Base-by-base conservation (phyloP, 2,329 filamentous ascomycete species). In the Simplicillium aogashimaense region DNA sequence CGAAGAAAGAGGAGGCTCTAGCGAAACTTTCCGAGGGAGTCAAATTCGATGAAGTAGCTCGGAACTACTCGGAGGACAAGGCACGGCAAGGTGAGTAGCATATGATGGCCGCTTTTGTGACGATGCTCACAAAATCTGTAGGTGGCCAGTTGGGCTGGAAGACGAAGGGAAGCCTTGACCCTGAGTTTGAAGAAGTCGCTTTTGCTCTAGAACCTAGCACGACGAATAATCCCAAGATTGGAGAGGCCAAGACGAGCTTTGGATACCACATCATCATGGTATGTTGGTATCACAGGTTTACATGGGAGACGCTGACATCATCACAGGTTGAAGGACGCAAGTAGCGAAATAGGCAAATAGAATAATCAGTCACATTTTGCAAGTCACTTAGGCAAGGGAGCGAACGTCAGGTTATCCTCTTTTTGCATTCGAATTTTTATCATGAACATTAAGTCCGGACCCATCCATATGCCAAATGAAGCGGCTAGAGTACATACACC, bases 241-340 rank as follows among this genome's bases (percentile, higher is more conserved):
- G 67, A 2, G 81, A 87, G 63, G 79, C 71, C 16, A 87, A 85
- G 68, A 88, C 84, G 2, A 70, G 66, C 1, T 81, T 84, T 61
- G 85, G 84, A 1, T 88, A 88, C 65, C 84, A 89, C 58, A 78
- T 89, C 47, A 76, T 89, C 48, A 86, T 88, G 78, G 83, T 88
- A 45, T 40, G 61, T 51, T 36, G 5, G 4, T 16, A 16, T 35
- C 31, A 30, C 18, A 32, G 9, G 11, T n/a, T 13, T 25, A 2
- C 13, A 8, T 25, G 13, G 14, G 29, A 11, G 17, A 14, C 32
- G 29, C 36, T 42, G 16, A 41, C 34, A 20, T 31, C 43, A 36
- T 28, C 38, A 40, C 34, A 65, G 64, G 60, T 66, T 6, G 63
- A 67, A 43, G 64, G 64, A 25, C 57, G 61, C 18, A 67, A 67